Evolutionary conservation across 2,329 filamentous ascomycete species (phyloP), one percentile per base, ranked within the genome.

Genomic region (Trichoderma asperellum): DNA sequence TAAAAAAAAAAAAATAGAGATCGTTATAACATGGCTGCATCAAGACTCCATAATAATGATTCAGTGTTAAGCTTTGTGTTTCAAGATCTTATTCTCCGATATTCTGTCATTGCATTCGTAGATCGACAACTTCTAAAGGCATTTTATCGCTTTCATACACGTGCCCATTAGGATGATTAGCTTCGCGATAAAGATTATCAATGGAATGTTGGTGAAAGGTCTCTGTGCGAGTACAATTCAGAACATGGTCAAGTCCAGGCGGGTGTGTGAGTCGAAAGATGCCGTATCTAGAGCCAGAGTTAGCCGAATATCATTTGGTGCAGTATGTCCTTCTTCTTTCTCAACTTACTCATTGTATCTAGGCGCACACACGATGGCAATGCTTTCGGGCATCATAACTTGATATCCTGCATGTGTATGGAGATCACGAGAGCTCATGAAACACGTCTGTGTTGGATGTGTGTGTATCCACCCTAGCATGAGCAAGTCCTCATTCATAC

Each of bases 401-500:
- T 99, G 96, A 78, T 97, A 98, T 12, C 94, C 94, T 3, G 91
- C 90, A 77, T 97, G 95, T 0, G 96, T 99, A 77, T 99, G 96
- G 73, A 98, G 78, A 77, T 99, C 96, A 61, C 95, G 86, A 60
- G 92, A 96, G 77, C 93, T 97, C 92, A 99, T 96, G 79, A 99
- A 99, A 80, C 96, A 99, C 0, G 93, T 96, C 81, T 99, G 96
- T 0, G 91, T 93, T 0, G 96, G 96, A 78, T 99, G 96, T 0
- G 96, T 99, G 78, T 99, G 96, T 71, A 99, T 99, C 96, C 96
- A 99, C 49, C 95, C 95, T 5, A 97, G 86, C 65, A 97, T 89
- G 79, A 97, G 88, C 43, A 98, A 81, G 71, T 96, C 92, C 76
- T 97, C 88, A 5, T 85, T 86, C 74, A 96, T 92, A 76, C 94